A percentile compares a stretch with the other conserved stretches of the same genome.
Conservation (phyloP, 2,329 filamentous ascomycete genomes). For the Chaetomium sp. region DNA sequence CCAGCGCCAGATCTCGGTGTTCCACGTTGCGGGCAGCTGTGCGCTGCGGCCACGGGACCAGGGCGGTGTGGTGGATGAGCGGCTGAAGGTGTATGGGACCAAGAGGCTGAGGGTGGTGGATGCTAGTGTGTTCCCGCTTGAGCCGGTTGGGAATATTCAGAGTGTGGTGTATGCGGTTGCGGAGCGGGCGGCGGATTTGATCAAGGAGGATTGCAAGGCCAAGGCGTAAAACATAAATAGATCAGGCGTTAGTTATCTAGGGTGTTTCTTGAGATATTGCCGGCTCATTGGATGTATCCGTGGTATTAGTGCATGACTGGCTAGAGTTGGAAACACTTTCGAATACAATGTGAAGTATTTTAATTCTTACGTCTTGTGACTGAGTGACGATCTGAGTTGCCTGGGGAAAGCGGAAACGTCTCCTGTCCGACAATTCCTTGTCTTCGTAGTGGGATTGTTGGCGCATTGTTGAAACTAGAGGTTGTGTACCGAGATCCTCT, state of each 20-base stretch:
- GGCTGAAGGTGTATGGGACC: constrained; percentile 19
- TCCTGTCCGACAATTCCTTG: too few species aligned
- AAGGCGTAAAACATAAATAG: neutral
- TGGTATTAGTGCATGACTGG: too few species aligned
- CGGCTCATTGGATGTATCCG: neutral
- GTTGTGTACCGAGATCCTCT: too few species aligned
- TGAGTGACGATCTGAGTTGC: too few species aligned
- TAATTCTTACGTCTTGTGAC: too few species aligned
- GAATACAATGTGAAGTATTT: too few species aligned
- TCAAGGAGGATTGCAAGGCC: constrained; percentile 19
- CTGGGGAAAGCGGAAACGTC: too few species aligned
- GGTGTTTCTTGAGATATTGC: too few species aligned
- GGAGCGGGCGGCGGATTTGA: constrained; percentile 22
- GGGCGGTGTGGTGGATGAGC: constrained; percentile 19
- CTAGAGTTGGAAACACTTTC: too few species aligned
- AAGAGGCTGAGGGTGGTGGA: constrained; percentile 18
- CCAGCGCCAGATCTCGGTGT: constrained; percentile 32
- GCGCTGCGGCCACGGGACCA: constrained; percentile 20
- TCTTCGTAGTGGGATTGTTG: too few species aligned
- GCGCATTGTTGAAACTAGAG: too few species aligned
- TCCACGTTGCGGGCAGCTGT: constrained; percentile 45
- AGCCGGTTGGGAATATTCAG: constrained; percentile 22
- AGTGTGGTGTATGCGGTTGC: constrained; percentile 21
- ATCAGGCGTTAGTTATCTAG: neutral
- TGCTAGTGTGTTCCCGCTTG: constrained; percentile 20